Evolutionary conservation across 495 filamentous ascomycete genomes (phyloP).

Genomic region (Penicillium fimorum): DNA sequence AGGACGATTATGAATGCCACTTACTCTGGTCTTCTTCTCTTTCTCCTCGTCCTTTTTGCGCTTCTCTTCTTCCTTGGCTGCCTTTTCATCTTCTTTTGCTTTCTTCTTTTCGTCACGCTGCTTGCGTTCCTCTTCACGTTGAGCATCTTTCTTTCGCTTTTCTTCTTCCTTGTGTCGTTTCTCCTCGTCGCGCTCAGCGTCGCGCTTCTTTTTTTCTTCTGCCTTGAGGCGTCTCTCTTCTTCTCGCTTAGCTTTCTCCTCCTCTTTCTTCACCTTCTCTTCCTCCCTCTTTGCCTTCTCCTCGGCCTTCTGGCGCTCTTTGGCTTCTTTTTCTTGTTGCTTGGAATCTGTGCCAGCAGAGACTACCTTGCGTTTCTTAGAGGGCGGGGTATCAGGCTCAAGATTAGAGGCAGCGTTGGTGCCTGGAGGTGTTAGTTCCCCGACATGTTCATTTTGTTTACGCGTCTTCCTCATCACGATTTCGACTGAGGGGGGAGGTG

Average conservation of each 20-base stretch:
- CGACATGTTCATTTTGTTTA: neutral
- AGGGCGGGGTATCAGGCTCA: slow-evolving; percentile 13
- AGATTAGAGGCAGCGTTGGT: slow-evolving; percentile 6
- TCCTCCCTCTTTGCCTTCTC: slow-evolving; percentile 47
- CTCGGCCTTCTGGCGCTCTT: slow-evolving; percentile 44
- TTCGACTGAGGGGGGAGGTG: slow-evolving; percentile 10
- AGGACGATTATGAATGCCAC: slow-evolving; percentile 18
- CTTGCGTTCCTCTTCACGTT: slow-evolving; percentile 29
- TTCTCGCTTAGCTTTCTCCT: slow-evolving; percentile 48
- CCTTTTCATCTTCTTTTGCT: slow-evolving; percentile 63
- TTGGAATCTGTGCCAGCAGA: slow-evolving; percentile 54
- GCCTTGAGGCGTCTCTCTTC: slow-evolving; percentile 41
- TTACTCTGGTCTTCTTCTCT: slow-evolving; percentile 65
- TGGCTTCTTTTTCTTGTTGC: slow-evolving; percentile 53
- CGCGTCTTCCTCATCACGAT: slow-evolving; percentile 3
- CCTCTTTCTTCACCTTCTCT: slow-evolving; percentile 39
- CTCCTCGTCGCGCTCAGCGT: slow-evolving; percentile 47
- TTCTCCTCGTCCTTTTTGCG: slow-evolving; percentile 60
- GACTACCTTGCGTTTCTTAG: slow-evolving; percentile 55
- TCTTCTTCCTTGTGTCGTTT: slow-evolving; percentile 50
- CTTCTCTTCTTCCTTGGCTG: slow-evolving; percentile 54
- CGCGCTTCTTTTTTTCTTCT: slow-evolving; percentile 43
- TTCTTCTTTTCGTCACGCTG: slow-evolving; percentile 53
- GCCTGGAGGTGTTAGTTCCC: neutral
- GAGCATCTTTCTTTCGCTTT: slow-evolving; percentile 27